Conservation (phyloP, 208 protist genomes). For the Trypanosoma mega region DNA sequence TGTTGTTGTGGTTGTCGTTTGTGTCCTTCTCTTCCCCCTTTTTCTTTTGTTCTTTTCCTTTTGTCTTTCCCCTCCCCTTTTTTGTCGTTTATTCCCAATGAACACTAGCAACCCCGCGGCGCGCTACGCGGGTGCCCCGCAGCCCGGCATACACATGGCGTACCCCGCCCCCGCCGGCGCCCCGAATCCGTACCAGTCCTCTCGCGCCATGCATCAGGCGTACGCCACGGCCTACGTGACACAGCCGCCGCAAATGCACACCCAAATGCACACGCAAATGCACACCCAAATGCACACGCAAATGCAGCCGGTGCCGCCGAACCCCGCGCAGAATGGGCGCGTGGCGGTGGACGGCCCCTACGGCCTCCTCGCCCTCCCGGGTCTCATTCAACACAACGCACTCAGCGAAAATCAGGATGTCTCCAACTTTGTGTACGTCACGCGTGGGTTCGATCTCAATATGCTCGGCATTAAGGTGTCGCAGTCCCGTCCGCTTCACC, state of each 20-base stretch:
- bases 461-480: conserved; percentile 61
- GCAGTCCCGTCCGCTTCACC: conserved; percentile 68
- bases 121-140: conserved; percentile 6
- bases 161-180: conserved; percentile 13
- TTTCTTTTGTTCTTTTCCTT: too few species aligned
- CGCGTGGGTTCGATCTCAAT: conserved; percentile 75
- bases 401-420: conserved; percentile 48
- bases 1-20: too few species aligned
- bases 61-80: too few species aligned
- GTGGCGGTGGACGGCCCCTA: conserved; percentile 74
- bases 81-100: background rate
- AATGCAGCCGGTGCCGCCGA: background rate
- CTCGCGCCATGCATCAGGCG: conserved; percentile 10
- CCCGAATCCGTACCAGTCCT: conserved; percentile 25
- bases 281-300: conserved; percentile 7
- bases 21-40: too few species aligned
- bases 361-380: conserved; percentile 50
- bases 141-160: conserved; percentile 17
- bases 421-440: conserved; percentile 62
- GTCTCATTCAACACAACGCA: conserved; percentile 37
- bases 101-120: conserved; percentile 24
- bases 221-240: background rate
- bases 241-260: conserved; percentile 18
- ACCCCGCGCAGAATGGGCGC: background rate
- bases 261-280: conserved; percentile 9